These are phyloP conservation scores for Alternaria sp. DNA, from an alignment of 2,329 filamentous ascomycete species.

Conservation along the genomic window DNA sequence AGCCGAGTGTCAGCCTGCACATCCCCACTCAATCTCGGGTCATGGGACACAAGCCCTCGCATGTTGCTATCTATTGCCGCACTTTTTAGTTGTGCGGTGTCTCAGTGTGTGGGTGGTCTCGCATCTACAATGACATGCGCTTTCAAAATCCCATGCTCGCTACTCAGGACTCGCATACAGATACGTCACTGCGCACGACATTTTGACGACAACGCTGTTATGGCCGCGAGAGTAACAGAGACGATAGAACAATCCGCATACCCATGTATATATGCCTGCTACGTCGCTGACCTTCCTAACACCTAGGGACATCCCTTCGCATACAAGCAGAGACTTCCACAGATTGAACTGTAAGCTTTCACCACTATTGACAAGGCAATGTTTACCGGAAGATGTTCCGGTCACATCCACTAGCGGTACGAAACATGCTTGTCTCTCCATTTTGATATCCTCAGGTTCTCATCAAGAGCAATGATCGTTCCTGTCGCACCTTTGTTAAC, in stretches of 20 bases:
- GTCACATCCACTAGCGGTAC: background rate
- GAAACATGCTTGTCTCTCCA: background rate
- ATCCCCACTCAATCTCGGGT: conserved; percentile 10
- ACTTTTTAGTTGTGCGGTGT: conserved; percentile 1
- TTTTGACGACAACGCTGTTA: background rate
- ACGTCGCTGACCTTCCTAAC: background rate
- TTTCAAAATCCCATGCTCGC: conserved; percentile 10
- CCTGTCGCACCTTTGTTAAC: conserved; percentile 4
- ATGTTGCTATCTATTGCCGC: conserved; percentile 5
- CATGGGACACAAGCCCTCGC: conserved; percentile 4
- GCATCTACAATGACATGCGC: conserved; percentile 6
- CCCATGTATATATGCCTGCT: background rate
- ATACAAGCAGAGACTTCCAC: background rate
- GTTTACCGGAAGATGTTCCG: background rate
- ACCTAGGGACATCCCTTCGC: background rate
- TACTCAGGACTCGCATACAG: background rate
- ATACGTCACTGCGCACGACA: background rate
- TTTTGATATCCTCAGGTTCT: background rate
- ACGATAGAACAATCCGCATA: too few relatives aligned
- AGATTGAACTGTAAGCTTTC: background rate
- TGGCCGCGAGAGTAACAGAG: background rate
- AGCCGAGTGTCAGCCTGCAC: conserved; percentile 10
- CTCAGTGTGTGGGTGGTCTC: background rate
- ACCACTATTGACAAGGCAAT: background rate
- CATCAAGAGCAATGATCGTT: background rate